Base-by-base conservation (phyloP, 169 alveolate genomes). In the Plasmodium fragile region DNA sequence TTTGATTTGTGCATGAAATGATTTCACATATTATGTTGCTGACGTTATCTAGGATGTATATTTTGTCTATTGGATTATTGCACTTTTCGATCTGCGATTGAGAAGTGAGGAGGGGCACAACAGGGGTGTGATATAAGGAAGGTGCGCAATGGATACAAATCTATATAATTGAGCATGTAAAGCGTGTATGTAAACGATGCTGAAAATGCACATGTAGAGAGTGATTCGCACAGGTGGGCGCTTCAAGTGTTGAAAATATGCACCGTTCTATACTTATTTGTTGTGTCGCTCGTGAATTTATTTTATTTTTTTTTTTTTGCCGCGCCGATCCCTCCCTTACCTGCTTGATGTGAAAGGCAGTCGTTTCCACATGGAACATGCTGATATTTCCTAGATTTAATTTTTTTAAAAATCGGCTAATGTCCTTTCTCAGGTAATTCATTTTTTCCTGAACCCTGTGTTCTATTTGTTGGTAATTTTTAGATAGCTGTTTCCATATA, bases 1-100 rank as follows among this genome's bases (percentile, higher is more conserved):
- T 36, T 7, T 80, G 72, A 71, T 79, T 91, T 49, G 73, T 81
- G 43, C 69, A 41, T 28, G 84, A 36, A 41, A 91, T 81, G 18
- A 91, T 72, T 81, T 91, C 94, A 59, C 94, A 91, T 91, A 91
- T 91, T 45, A 91, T 70, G 25, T 91, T 65, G 59, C 94, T 91
- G 49, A 77, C 71, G 52, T 91, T 81, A 52, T 91, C 92, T 43
- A 91, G 77, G 75, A 91, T 91, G 59, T 43, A 13, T 22, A 91
- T 91, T 43, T 91, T 91, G 70, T 91, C 92, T 72, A 80, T 71
- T 65, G 94, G 94, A 32, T 91, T 72, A 16, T 4, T 32, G 52
- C 83, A 91, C 59, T 79, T 91, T 91, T 91, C 94, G 28, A 91
- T 91, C 94, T 91, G 92, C 65, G 13, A 45, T 43, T 10, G 39